Base-by-base conservation (phyloP, 768 basidiomycete genomes). In the Suillus subalutaceus region DNA sequence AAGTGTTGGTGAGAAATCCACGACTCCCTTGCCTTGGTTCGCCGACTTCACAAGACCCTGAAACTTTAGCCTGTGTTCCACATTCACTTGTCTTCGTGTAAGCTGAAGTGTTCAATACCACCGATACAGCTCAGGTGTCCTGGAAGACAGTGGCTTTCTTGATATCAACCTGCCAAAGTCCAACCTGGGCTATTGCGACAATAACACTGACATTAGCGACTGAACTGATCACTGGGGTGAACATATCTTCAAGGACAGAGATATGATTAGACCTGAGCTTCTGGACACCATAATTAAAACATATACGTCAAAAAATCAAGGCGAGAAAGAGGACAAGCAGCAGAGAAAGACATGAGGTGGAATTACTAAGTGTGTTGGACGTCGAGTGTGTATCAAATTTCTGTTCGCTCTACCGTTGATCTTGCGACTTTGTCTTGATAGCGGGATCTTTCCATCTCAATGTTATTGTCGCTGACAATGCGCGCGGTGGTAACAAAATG, bases 241-340 rank as follows among this genome's bases (percentile, higher is more conserved):
- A 41, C n/a, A 23, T 37, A 37, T 15, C 44, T 50, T 59, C 26
- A 26, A 26, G 53, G 13, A 58, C 44, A 44, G 18, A 8, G 53
- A 38, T 35, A 26, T 38, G 18, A 44, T 63, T 6, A 58, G 23
- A 9, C 62, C 62, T 13, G 55, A 63, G 32, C 53, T 66, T 4
- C 53, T 63, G 16, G 66, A 59, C 48, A 63, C 55, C n/a, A 64
- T 66, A 16, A 23, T 66, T 20, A 23, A 59, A 15, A 59, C 62
- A 23, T 64, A 23, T 64, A 64, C n/a, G 56, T 64, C 8, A 63
- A 64, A 20, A 66, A 66, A 41, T 35, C 59, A 43, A 63, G 62
- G 55, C 56, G 63, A 26, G 63, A 50, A 43, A 65, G 56, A 53
- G 63, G 64, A 18, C 30, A 52, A 44, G 66, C 46, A 12, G 13